Percentiles rank a stretch among this genome's conserved stretches.
These are phyloP conservation scores for Arthroderma sp. DNA, from an alignment of 2,329 filamentous ascomycete species.

Conservation along the genomic window DNA sequence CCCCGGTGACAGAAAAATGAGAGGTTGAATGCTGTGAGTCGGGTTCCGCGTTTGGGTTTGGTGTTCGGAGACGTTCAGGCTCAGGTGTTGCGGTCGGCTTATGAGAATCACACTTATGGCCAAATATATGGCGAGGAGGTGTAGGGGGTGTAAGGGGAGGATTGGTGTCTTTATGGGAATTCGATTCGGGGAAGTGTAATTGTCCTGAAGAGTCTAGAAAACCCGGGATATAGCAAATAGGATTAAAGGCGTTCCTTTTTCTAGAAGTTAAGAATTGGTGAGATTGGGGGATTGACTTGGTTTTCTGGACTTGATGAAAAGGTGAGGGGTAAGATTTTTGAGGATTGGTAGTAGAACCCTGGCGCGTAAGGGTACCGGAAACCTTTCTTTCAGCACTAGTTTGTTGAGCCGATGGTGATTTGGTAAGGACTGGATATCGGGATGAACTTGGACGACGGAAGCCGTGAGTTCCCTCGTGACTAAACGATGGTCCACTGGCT, in stretches of 20 bases:
- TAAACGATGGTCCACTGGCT: background rate
- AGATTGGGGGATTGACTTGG: conserved; percentile 7
- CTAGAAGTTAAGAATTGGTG: conserved; percentile 11
- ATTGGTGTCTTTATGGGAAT: no score
- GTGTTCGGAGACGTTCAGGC: no score
- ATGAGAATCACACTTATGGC: no score
- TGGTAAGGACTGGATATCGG: background rate
- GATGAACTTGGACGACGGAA: background rate
- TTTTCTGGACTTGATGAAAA: background rate
- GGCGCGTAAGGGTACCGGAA: background rate
- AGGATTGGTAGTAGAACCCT: background rate
- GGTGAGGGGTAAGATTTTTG: background rate
- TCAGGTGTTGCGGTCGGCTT: no score
- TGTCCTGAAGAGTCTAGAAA: conserved; percentile 2
- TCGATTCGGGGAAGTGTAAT: conserved; percentile 4
- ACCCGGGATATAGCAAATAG: conserved; percentile 11
- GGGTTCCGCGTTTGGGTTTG: no score
- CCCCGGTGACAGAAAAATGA: no score
- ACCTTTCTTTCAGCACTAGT: no score
- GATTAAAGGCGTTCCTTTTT: conserved; percentile 7
- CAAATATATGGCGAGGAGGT: no score
- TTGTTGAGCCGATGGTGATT: no score
- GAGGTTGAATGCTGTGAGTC: no score
- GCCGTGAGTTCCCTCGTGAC: background rate
- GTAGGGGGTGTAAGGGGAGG: no score